Conservation (phyloP, 495 filamentous ascomycete species). For the Recurvomyces mirabilis region DNA sequence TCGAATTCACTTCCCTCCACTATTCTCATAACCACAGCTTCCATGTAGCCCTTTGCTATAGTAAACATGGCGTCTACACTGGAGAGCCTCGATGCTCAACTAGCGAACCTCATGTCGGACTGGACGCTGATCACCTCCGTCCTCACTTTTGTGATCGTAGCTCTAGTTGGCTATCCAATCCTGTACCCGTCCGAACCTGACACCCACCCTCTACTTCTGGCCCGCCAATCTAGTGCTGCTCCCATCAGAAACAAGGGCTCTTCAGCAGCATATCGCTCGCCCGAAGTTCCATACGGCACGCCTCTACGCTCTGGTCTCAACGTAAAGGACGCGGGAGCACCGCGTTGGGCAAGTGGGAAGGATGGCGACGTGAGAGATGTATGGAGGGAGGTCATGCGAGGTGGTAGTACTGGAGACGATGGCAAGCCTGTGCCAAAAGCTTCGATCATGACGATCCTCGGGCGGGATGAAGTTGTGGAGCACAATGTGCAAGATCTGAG, state of each 20-base stretch:
- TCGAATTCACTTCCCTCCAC: too few relatives aligned
- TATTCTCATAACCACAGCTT: too few relatives aligned
- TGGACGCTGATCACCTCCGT: slow-evolving; percentile 70
- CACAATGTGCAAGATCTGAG: slow-evolving; percentile 62
- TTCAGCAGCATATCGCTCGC: slow-evolving; percentile 69
- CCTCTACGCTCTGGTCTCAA: slow-evolving; percentile 71
- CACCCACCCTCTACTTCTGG: slow-evolving; percentile 79
- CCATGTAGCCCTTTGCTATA: too few relatives aligned
- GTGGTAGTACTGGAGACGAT: slow-evolving; percentile 41
- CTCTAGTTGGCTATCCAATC: slow-evolving; percentile 52
- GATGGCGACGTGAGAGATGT: slow-evolving; percentile 89
- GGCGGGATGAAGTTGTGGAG: slow-evolving; percentile 59
- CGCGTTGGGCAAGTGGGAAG: slow-evolving; percentile 69
- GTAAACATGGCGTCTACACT: slow-evolving; percentile 23
- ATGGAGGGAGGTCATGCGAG: slow-evolving; percentile 54
- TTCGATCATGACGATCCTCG: slow-evolving; percentile 70
- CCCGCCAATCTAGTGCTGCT: slow-evolving; percentile 66
- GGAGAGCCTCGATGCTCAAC: slow-evolving; percentile 51
- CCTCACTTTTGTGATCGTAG: slow-evolving; percentile 46
- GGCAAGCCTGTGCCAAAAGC: slow-evolving; percentile 53
- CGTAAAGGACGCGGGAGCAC: slow-evolving; percentile 70
- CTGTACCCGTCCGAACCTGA: slow-evolving; percentile 63
- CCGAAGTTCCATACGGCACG: slow-evolving; percentile 72
- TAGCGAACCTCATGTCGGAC: slow-evolving; percentile 56
- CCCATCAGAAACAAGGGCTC: slow-evolving; percentile 74